These are phyloP conservation scores for Histomonas meleagridis DNA, from an alignment of 208 protist genomes.

Conservation along the genomic window DNA sequence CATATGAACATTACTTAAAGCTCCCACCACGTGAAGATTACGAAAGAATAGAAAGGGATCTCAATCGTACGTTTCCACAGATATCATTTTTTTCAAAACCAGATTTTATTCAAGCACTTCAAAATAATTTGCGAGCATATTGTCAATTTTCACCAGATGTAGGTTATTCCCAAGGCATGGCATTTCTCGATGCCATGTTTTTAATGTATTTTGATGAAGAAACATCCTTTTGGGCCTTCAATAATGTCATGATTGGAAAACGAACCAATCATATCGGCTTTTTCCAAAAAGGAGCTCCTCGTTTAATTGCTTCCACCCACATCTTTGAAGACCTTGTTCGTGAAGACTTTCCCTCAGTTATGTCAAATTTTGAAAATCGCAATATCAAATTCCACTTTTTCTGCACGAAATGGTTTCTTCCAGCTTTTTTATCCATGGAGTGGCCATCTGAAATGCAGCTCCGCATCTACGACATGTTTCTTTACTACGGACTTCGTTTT, in stretches of 20 bases:
- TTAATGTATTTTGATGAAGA: slow-evolving; percentile 5
- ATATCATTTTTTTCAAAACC: neutral
- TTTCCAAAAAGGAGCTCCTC: neutral
- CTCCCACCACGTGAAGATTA: neutral
- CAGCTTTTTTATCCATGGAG: neutral
- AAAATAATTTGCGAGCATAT: neutral
- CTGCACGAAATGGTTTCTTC: neutral
- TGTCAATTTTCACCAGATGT: neutral
- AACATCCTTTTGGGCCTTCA: neutral
- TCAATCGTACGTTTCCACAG: neutral
- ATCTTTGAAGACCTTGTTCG: neutral
- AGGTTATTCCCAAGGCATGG: neutral
- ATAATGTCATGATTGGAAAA: neutral
- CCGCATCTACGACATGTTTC: neutral
- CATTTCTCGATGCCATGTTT: neutral
- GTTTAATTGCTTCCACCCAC: neutral
- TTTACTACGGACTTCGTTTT: neutral
- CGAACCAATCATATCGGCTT: neutral
- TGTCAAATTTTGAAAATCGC: neutral
- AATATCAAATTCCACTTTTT: neutral
- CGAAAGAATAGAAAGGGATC: neutral
- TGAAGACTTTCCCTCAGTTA: neutral
- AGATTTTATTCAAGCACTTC: neutral
- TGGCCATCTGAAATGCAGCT: neutral
- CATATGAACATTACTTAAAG: neutral